Base-by-base conservation (phyloP, 331 rosid species). In the Quercus tomentella region DNA sequence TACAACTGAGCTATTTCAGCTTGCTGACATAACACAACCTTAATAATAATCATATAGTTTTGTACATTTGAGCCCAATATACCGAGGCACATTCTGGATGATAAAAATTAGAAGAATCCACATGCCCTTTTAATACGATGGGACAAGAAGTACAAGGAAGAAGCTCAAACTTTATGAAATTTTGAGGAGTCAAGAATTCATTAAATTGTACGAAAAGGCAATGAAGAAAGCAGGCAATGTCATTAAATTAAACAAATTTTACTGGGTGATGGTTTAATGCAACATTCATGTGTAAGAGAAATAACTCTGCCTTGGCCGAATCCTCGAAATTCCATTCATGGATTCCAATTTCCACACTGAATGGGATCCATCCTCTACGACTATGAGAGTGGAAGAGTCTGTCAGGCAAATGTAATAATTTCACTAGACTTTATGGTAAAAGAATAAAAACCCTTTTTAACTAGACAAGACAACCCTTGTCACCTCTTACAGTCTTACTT, bases 1-100 rank as follows among this genome's bases (percentile, higher is more conserved):
- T 57, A 91, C 92, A 87, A 60, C 91, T 87, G 89, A 87, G 89
- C 92, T 90, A 88, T 88, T 89, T 89, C 92, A 91, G 91, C 88
- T 2, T 0, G 6, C 35, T 49, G 23, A 3, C 1, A 1, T 35
- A 35, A 0, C 41, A 6, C 41, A 35, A 35, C 8, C 0, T 6
- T 35, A 35, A 35, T 35, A 35, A 35, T 35, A 35, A 1, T 7
- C 2, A 35, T n/a, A 9, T 58, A 10, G 2, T n/a, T 2, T 57
- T 33, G 6, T 33, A 5, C 37, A 33, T 33, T 33, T 43, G 15
- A 43, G 14, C 51, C 35, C 3, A 9, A 43, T 43, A 10, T 43
- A 43, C 4, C 51, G 4, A 6, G 61, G 61, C 21, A 56, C 7
- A 20, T n/a, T 56, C 3, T 7, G 10, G 1, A n/a, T 56, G 62